Evolutionary conservation across 2,329 filamentous ascomycete species (phyloP), one percentile per base, ranked within the genome.

Genomic region (Fusarium nelsonii): DNA sequence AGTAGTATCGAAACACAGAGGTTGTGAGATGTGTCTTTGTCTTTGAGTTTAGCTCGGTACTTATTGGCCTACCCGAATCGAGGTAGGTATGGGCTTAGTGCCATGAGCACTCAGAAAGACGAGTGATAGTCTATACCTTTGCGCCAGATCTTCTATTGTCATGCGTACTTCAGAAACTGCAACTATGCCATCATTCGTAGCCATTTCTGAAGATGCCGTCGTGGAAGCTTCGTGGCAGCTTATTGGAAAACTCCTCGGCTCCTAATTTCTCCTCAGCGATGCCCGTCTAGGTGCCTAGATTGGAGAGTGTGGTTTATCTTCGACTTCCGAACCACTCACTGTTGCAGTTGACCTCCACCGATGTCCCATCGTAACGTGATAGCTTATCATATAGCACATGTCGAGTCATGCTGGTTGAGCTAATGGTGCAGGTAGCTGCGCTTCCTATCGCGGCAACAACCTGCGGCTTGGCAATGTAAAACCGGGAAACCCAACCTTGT

Each of bases 301-400:
- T 41, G 36, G n/a, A 26, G 28, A 49, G 40, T 53, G 34, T 41
- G 40, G 44, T 30, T 51, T 15, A 33, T 28, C 23, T 37, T 15
- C 11, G 14, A 11, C 23, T 46, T 28, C 30, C 28, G 40, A 44
- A 43, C 18, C 12, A 34, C n/a, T 44, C 26, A 30, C 32, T 40
- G 32, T 30, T 30, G 30, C 28, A 50, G 49, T 16, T 15, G 16
- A 26, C 44, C 39, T 50, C 49, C 40, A 36, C 54, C 48, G 18
- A 30, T 30, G 39, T 44, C 39, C 28, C 58, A 63, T 53, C 26
- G 33, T 39, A 20, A 56, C 52, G 15, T 37, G 28, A 52, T 63
- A 48, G 23, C 59, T 71, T 72, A 73, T 72, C 68, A 41, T 40
- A 36, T 33, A 70, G 44, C 57, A 57, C 51, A 49, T 44, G 56